Evolutionary conservation across 164 flowering plant species (phyloP), one percentile per base, ranked within the genome.

Genomic region (Cinnamomum chago): DNA sequence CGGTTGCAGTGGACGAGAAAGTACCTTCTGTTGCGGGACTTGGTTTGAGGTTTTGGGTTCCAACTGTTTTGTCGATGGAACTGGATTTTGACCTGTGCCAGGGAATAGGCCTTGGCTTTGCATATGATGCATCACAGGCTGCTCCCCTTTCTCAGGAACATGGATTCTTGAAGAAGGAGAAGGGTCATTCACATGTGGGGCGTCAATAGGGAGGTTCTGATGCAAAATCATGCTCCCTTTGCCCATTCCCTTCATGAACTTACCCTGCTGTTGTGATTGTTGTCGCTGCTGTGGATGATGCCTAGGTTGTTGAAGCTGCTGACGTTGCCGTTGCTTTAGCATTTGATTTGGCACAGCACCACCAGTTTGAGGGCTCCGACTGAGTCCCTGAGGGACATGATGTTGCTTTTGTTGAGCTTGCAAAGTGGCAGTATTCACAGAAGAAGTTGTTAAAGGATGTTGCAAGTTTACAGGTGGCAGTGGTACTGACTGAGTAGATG

Each of bases 231-330:
- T 76, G 78, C 78, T 87, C 52, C 89, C 93, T 78, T 92, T 88
- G 30, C 92, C 93, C 70, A 81, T 79, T 76, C 95, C 97, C 77
- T 93, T 92, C 70, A 83, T 30, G 65, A 83, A 72, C 79, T 93
- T 93, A 79, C 88, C 83, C 79, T 88, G 90, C 62, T 86, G 95
- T 70, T 66, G 69, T 28, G 82, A 24, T 22, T 82, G 90, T 66
- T 84, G 97, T 62, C 88, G 79, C 66, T 86, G 95, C 71, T 88
- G 92, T 72, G 90, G 93, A 40, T 88, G 95, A 14, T 81, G 85
- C 79, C 97, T 81, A 33, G 84, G 74, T 74, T 88, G 95, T 22
- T 55, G 60, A 55, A 14, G 87, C 77, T 81, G 92, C 74, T 80
- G 89, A 78, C 85, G 93, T 11, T 86, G 84, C 71, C 86, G 94